These are phyloP conservation scores for Ascocoryne sarcoides DNA, from an alignment of 2,329 filamentous ascomycete species.

Conservation along the genomic window DNA sequence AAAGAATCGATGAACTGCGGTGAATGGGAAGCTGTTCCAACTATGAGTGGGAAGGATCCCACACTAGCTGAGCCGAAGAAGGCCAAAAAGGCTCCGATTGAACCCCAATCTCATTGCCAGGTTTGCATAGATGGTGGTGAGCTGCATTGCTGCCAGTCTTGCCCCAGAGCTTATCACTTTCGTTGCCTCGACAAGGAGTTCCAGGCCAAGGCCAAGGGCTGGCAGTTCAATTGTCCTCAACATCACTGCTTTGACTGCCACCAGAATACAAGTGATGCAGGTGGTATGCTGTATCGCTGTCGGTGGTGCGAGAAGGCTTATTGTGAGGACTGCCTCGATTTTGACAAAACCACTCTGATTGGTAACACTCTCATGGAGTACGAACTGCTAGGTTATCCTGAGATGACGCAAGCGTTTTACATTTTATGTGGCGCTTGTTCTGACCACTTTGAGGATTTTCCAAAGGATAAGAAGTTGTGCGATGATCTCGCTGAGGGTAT, in stretches of 20 bases:
- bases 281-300: conserved; percentile 39
- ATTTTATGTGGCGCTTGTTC: conserved; percentile 41
- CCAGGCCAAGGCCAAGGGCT: conserved; percentile 34
- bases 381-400: conserved; percentile 38
- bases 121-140: conserved; percentile 41
- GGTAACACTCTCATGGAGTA: conserved; percentile 44
- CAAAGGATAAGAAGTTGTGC: conserved; percentile 24
- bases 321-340: conserved; percentile 52
- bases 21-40: conserved; percentile 49
- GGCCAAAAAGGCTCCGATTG: conserved; percentile 38
- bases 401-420: conserved; percentile 39
- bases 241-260: conserved; percentile 45
- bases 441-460: conserved; percentile 28
- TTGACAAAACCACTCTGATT: conserved; percentile 39
- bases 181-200: conserved; percentile 37
- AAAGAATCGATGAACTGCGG: conserved; percentile 46
- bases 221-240: conserved; percentile 45
- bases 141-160: conserved; percentile 39
- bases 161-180: conserved; percentile 45
- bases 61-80: conserved; percentile 39
- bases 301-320: conserved; percentile 45
- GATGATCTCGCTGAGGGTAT: conserved; percentile 24
- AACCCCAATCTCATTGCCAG: conserved; percentile 43
- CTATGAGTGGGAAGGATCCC: conserved; percentile 45
- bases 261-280: conserved; percentile 38